Base-by-base conservation (phyloP, 1,284 basidiomycete species). In the Heterobasidion irregulare region DNA sequence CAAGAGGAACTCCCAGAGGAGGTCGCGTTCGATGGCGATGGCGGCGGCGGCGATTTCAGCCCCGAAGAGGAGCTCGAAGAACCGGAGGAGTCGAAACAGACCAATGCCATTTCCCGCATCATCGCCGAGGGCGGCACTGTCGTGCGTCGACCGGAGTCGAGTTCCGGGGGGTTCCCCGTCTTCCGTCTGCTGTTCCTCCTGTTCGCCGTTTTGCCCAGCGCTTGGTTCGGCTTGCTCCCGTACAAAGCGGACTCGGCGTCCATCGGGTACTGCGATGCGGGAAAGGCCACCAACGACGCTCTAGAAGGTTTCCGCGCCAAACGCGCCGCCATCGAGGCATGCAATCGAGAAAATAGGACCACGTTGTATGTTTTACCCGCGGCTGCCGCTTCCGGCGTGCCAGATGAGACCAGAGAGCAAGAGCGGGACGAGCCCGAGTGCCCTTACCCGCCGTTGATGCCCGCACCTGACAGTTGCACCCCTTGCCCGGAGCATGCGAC, bases 211-310 rank as follows among this genome's bases (percentile, higher is more conserved):
- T 60, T 71, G 32, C 70, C 75, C 15, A 41, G 38, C 38, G 12
- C n/a, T 12, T 41, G 38, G 38, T 41, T 41, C n/a, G 38, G 38
- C 12, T 68, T 76, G 59, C 63, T 77, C 44, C 66, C 76, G 44
- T 67, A 80, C 72, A 89, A 89, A 69, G 60, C 66, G 6, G 80
- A 89, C 58, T 92, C 89, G 5, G 70, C 84, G 0, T 68, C 76
- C 1, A 83, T 94, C 61, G 94, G 94, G 0, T 97, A 83, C 72
- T 97, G 94, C 69, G 86, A 94, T 62, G 70, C 82, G 9, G 82
- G 78, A 7, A 78, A 70, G 50, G 69, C 71, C 47, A 86, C 84
- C 16, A 97, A 92, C 68, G 68, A 68, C 15, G 71, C 77, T 9
- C 71, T 93, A 26, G 76, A 81, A 52, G 68, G 68, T 9, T 62